Evolutionary conservation across 208 protist species (phyloP).

Genomic region (Leishmania aethiopica): DNA sequence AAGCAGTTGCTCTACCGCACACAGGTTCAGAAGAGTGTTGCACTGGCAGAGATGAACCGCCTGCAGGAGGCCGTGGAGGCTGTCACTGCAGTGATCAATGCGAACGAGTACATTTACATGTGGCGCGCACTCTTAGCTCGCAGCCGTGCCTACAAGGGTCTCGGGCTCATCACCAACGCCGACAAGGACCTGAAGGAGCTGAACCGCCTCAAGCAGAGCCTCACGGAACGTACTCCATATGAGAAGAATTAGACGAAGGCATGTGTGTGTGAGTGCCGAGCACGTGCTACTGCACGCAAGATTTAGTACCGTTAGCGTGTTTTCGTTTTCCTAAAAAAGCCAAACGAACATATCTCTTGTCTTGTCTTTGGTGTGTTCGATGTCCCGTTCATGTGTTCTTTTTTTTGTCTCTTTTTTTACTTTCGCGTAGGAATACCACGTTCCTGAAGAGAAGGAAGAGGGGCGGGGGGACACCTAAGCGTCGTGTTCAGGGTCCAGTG

Average conservation of each 20-base stretch:
- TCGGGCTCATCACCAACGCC: conserved; percentile 78
- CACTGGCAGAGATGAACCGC: conserved; percentile 70
- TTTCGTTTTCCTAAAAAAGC: conserved; percentile 6
- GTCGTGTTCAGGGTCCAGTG: neutral
- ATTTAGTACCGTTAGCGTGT: conserved; percentile 11
- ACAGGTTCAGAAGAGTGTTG: conserved; percentile 70
- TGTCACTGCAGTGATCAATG: conserved; percentile 68
- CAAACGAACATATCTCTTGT: conserved; percentile 19
- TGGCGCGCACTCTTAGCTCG: conserved; percentile 84
- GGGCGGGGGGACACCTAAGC: neutral
- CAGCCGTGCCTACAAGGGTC: conserved; percentile 72
- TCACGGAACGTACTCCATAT: conserved; percentile 51
- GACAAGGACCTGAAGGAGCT: conserved; percentile 86
- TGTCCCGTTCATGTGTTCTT: conserved; percentile 3
- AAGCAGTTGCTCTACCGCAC: conserved; percentile 80
- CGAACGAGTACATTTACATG: conserved; percentile 90
- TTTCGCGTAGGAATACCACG: conserved; percentile 23
- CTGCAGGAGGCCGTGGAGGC: conserved; percentile 71
- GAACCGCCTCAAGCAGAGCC: conserved; percentile 62
- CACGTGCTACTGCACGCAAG: neutral
- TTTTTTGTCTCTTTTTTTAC: conserved; percentile 17
- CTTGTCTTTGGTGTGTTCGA: conserved; percentile 11
- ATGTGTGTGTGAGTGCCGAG: neutral
- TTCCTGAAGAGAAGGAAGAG: neutral
- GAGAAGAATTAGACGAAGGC: conserved; percentile 37